Base-by-base conservation (phyloP, 768 basidiomycete genomes). In the Collybia nuda region DNA sequence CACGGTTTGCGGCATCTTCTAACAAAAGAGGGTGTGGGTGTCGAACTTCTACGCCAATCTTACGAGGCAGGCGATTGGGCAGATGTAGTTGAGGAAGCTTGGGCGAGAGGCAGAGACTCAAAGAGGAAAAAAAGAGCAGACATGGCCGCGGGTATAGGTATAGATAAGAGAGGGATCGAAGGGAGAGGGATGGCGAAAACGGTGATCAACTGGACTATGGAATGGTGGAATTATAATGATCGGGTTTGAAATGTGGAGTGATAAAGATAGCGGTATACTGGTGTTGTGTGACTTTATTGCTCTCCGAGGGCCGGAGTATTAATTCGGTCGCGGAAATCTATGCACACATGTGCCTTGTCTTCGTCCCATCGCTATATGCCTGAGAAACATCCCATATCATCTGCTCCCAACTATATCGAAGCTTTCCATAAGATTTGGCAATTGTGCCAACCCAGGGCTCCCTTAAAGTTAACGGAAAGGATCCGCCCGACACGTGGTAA, bases 31-130 rank as follows among this genome's bases (percentile, higher is more conserved):
- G 89, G 88, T 12, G 80, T 84, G 14, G 86, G 87, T 7, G 72
- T 89, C 24, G 86, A 88, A 64, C 75, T 91, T 29, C 70, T 79
- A 14, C 79, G 87, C 17, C 69, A 76, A 22, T 70, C 74, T 8
- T 90, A 89, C 57, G 88, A 90, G 62, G 72, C 67, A n/a, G 88
- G 88, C 7, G 79, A 86, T 47, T 90, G 88, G 88, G 82, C 86
- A 1, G 51, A 57, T 8, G 73, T 75, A 6, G 75, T 90, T 12
- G 66, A 75, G 50, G 71, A 81, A 48, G 89, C 89, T n/a, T 84
- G 75, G 69, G 56, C 48, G 23, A 68, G 63, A 43, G 87, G 88
- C 2, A 60, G 62, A 50, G 67, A 59, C 17, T 60, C 63, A 55
- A 85, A 87, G 66, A 66, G 68, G 46, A 54, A 54, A 54, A 82